Base-by-base conservation (phyloP, 31 red algal genomes). In the Asparagopsis taxiformis region DNA sequence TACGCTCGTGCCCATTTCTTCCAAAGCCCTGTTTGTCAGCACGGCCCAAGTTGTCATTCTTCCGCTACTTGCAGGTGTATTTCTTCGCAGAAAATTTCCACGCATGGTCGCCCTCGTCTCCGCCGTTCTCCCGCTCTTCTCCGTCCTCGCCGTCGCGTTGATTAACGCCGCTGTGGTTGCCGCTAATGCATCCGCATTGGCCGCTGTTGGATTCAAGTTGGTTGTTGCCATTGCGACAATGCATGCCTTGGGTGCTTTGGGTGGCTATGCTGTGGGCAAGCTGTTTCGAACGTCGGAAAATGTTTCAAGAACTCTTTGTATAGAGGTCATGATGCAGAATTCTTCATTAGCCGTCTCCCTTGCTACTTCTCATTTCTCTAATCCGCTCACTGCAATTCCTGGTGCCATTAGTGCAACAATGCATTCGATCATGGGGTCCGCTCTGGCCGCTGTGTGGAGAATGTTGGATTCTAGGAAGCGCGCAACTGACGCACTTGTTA, bases 251-350 rank as follows among this genome's bases (percentile, higher is more conserved):
- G 96, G 96, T 7, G 71, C 77, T 3, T 13, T 83, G 8, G 28
- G 82, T 29, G 96, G 91, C 4, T 99, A 87, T 70, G 22, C 65
- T 3, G 65, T 88, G 65, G 82, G 72, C 0, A 41, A 46, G 5
- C 10, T 85, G 3, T 57, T 54, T 15, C 23, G 77, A 1, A 43
- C 72, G 26, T 16, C 37, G 49, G 6, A 23, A 3, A 46, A 55
- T 3, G 62, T 62, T 2, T 55, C 44, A 16, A 76, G 96, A 60
- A 91, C 96, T 13, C 46, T 99, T 25, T 65, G 54, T 26, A 92
- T 99, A 31, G 96, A 99, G 80, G 96, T 99, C n/a, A 80, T 88
- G 62, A 99, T 99, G 96, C 96, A 99, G 48, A 99, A 99, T 44
- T 89, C 82, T 16, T 72, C 81, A 16, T 68, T 98, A 9, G 95